These are phyloP conservation scores for Clathrus columnatus DNA, from an alignment of 768 basidiomycete species.

Conservation along the genomic window DNA sequence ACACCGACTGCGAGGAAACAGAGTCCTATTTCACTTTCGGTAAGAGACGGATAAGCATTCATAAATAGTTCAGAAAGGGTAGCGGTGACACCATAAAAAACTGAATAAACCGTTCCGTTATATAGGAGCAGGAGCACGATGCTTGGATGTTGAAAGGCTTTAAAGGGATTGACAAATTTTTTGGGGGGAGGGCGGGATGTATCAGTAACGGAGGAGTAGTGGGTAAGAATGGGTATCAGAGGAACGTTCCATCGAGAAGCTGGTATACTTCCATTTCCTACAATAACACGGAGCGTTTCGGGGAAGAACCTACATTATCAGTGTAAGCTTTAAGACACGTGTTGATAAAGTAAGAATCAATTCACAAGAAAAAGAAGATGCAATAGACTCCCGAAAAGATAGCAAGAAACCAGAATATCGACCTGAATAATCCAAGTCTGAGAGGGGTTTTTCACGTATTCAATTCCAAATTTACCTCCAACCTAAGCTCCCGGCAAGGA, in stretches of 20 bases:
- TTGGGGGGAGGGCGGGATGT: conserved; percentile 12
- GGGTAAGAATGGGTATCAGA: conserved; percentile 20
- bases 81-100: conserved; percentile 52
- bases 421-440: conserved; percentile 23
- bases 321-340: conserved; percentile 16
- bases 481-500: conserved; percentile 46
- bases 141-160: conserved; percentile 11
- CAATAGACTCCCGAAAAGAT: conserved; percentile 40
- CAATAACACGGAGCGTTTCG: conserved; percentile 18
- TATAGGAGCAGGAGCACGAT: conserved; percentile 37
- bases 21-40: conserved; percentile 58
- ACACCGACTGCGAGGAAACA: conserved; percentile 72
- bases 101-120: conserved; percentile 44
- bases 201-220: conserved; percentile 11
- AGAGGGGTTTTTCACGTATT: conserved; percentile 15
- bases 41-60: conserved; percentile 47
- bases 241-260: conserved; percentile 20
- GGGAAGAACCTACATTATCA: conserved; percentile 17
- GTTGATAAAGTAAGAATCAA: not conserved
- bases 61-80: conserved; percentile 55
- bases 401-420: conserved; percentile 56
- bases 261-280: conserved; percentile 23
- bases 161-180: conserved; percentile 12
- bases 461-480: conserved; percentile 44
- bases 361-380: not conserved